Evolutionary conservation across 768 basidiomycete genomes (phyloP).

Genomic region (Gloeopeniophorella convolvens): DNA sequence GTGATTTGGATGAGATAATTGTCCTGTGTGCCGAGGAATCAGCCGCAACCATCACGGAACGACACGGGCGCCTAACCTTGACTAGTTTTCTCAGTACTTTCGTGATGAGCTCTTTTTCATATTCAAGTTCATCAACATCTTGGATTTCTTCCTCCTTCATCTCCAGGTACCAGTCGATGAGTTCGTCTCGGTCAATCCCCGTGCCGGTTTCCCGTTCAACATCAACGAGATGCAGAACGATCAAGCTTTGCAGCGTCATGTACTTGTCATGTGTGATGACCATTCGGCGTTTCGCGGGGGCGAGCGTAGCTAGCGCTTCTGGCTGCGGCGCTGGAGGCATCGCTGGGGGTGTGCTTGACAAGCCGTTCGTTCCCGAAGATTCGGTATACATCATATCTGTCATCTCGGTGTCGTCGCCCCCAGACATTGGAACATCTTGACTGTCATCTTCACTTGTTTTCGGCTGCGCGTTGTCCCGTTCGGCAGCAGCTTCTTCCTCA

Average conservation of each 20-base stretch:
- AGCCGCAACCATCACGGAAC: neutral
- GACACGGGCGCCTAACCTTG: constrained; percentile 51
- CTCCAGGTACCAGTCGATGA: constrained; percentile 97
- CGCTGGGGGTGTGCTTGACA: constrained; percentile 22
- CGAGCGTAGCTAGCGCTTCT: constrained; percentile 32
- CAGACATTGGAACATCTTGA: constrained; percentile 59
- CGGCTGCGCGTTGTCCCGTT: constrained; percentile 36
- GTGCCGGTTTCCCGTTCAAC: constrained; percentile 67
- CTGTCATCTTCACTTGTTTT: constrained; percentile 39
- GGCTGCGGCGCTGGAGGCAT: constrained; percentile 23
- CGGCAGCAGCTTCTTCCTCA: constrained; percentile 71
- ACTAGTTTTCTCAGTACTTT: constrained; percentile 88
- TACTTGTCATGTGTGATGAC: constrained; percentile 96
- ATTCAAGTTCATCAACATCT: constrained; percentile 81
- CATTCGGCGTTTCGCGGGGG: constrained; percentile 63
- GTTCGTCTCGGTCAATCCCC: constrained; percentile 83
- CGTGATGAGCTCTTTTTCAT: constrained; percentile 81
- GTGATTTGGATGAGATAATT: constrained; percentile 77
- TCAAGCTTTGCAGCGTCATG: constrained; percentile 80
- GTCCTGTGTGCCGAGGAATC: constrained; percentile 44
- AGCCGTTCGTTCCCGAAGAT: constrained; percentile 25
- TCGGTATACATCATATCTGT: constrained; percentile 40
- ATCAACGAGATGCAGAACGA: constrained; percentile 75
- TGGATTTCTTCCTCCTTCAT: constrained; percentile 76
- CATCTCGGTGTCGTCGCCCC: constrained; percentile 49